A percentile compares a stretch with the other conserved stretches of the same genome.
Conservation (phyloP, 208 protist genomes). For the Balamuthia mandrillaris region DNA sequence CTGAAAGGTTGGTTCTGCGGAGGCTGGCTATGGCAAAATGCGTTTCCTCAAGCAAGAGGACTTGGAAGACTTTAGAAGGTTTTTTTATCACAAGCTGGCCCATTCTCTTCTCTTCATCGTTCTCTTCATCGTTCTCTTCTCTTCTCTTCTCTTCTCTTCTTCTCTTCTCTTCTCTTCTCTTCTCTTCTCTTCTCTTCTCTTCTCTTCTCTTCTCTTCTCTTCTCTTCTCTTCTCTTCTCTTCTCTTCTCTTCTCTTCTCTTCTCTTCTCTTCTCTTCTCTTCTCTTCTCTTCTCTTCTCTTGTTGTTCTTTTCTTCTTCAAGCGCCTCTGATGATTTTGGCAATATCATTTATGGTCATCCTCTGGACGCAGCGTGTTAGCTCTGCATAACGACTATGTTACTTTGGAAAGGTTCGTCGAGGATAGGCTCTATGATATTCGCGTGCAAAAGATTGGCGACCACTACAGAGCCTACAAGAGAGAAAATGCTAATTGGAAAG, state of each 20-base stretch:
- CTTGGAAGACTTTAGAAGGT: conserved; percentile 36
- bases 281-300: too few relatives aligned
- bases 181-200: too few relatives aligned
- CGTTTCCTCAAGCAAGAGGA: background rate
- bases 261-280: too few relatives aligned
- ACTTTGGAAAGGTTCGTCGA: conserved; percentile 43
- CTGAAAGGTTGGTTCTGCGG: conserved; percentile 1
- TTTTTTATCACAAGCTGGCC: background rate
- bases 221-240: too few relatives aligned
- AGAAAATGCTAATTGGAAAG: conserved; percentile 40
- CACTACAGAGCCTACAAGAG: conserved; percentile 37
- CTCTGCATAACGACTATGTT: conserved; percentile 43
- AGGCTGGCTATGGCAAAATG: conserved; percentile 47
- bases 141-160: too few relatives aligned
- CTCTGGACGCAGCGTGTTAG: background rate
- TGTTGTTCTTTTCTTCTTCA: background rate
- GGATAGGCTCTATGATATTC: conserved; percentile 35
- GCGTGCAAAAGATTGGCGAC: conserved; percentile 40
- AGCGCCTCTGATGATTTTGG: background rate
- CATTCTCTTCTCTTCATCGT: too few relatives aligned
- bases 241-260: too few relatives aligned
- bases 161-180: too few relatives aligned
- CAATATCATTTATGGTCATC: background rate
- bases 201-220: too few relatives aligned
- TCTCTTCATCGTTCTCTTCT: too few relatives aligned